These are phyloP conservation scores for Antitrichia curtipendula DNA, from an alignment of 225 moss, liverwort and hornwort genomes.

Conservation along the genomic window DNA sequence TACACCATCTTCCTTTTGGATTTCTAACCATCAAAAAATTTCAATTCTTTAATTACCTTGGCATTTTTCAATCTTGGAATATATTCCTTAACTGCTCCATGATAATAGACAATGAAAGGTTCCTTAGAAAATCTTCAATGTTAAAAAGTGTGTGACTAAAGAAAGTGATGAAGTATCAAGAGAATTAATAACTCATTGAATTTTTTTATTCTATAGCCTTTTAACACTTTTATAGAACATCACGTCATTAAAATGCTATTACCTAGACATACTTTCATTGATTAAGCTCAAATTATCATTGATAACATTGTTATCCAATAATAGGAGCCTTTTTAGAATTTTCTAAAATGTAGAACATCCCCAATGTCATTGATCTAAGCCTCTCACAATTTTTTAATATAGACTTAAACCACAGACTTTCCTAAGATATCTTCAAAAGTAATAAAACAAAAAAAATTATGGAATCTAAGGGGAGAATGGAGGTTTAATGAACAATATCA, in stretches of 20 bases:
- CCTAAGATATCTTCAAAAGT: accelerated
- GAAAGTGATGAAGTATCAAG: not conserved
- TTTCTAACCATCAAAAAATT: not conserved
- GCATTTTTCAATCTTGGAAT: not conserved
- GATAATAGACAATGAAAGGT: not conserved
- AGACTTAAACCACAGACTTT: not conserved
- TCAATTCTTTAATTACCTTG: not conserved
- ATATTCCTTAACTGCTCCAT: not conserved
- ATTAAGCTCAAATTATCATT: not conserved
- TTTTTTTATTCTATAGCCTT: not conserved
- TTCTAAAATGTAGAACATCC: accelerated
- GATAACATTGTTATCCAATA: not conserved
- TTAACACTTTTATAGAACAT: not conserved
- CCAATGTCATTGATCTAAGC: accelerated
- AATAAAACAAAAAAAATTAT: not conserved
- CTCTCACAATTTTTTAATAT: not conserved
- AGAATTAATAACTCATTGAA: not conserved
- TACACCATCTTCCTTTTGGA: not conserved
- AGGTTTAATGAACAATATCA: not conserved
- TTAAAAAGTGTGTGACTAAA: not conserved
- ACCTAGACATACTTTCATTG: not conserved
- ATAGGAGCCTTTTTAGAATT: not conserved
- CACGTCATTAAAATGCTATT: not conserved
- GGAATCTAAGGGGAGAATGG: accelerated
- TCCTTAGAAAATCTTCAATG: not conserved